These are phyloP conservation scores for Backusella mclennaniae DNA, from an alignment of 192 early-diverging fungal genomes.

Conservation along the genomic window DNA sequence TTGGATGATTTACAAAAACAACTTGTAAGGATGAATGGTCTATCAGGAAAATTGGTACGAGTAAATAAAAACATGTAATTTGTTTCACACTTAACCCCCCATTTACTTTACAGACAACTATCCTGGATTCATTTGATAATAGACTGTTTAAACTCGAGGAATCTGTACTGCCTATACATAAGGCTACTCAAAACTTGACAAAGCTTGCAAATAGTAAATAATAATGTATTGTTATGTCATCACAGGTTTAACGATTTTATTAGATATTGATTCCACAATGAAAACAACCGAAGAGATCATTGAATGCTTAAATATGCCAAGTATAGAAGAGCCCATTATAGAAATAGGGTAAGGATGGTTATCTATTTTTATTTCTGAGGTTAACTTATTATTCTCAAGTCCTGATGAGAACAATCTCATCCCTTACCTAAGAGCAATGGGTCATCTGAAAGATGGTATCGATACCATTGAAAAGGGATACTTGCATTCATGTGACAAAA, in stretches of 20 bases:
- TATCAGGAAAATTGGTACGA: slow-evolving; percentile 38
- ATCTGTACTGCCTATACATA: slow-evolving; percentile 80
- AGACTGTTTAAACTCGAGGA: slow-evolving; percentile 69
- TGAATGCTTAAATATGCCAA: slow-evolving; percentile 65
- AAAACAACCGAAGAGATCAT: slow-evolving; percentile 58
- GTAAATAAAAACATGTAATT: not conserved
- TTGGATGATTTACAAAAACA: slow-evolving; percentile 31
- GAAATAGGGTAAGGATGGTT: slow-evolving; percentile 51
- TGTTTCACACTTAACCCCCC: too few species aligned
- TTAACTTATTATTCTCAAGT: slow-evolving; percentile 21
- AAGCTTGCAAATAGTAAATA: slow-evolving; percentile 69
- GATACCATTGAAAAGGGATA: slow-evolving; percentile 35
- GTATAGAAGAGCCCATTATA: slow-evolving; percentile 64
- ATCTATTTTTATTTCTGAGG: not conserved
- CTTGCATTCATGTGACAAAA: slow-evolving; percentile 43
- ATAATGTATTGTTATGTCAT: not conserved
- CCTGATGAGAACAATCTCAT: slow-evolving; percentile 53
- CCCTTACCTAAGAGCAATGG: slow-evolving; percentile 60
- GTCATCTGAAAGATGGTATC: slow-evolving; percentile 48
- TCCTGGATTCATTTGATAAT: slow-evolving; percentile 74
- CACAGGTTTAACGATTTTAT: not conserved
- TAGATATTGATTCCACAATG: slow-evolving; percentile 71
- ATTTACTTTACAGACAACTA: slow-evolving; percentile 48
- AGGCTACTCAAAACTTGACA: slow-evolving; percentile 71
- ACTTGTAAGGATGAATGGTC: slow-evolving; percentile 37